These are phyloP conservation scores for Paecilomyces fulvus DNA, from an alignment of 2,329 filamentous ascomycete species.

Conservation along the genomic window DNA sequence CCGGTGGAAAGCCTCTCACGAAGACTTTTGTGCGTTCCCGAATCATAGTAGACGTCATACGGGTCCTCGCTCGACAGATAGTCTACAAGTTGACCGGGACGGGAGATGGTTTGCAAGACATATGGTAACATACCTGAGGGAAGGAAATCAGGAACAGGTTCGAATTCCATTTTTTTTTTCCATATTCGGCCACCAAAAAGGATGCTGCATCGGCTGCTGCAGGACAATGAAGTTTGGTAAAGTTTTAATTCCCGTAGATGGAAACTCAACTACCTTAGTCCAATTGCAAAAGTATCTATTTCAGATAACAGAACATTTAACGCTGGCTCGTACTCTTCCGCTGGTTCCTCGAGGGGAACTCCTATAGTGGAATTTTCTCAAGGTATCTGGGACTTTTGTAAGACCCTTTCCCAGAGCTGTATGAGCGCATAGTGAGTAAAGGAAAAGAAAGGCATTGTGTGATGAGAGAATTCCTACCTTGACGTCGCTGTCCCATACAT, in stretches of 20 bases:
- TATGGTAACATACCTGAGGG: background rate
- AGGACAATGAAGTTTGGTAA: background rate
- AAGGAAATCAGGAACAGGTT: background rate
- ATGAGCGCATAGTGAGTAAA: too few species aligned
- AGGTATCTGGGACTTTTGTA: too few species aligned
- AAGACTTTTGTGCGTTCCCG: accelerated
- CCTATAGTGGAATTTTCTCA: background rate
- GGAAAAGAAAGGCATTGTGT: too few species aligned
- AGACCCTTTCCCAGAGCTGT: too few species aligned
- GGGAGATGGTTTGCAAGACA: too few species aligned
- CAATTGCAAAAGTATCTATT: background rate
- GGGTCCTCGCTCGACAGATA: too few species aligned
- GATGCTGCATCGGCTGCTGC: background rate
- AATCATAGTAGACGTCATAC: background rate
- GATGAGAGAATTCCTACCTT: too few species aligned
- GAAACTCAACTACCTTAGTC: background rate
- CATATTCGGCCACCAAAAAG: background rate
- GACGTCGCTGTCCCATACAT: too few species aligned
- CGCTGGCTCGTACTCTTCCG: background rate
- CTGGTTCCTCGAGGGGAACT: background rate
- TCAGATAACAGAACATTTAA: background rate
- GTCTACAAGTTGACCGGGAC: too few species aligned
- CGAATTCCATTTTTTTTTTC: background rate
- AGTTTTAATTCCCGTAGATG: background rate
- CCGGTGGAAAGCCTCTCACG: background rate